Base-by-base conservation (phyloP, 2,329 filamentous ascomycete genomes). In the Mollisiaceae sp. region DNA sequence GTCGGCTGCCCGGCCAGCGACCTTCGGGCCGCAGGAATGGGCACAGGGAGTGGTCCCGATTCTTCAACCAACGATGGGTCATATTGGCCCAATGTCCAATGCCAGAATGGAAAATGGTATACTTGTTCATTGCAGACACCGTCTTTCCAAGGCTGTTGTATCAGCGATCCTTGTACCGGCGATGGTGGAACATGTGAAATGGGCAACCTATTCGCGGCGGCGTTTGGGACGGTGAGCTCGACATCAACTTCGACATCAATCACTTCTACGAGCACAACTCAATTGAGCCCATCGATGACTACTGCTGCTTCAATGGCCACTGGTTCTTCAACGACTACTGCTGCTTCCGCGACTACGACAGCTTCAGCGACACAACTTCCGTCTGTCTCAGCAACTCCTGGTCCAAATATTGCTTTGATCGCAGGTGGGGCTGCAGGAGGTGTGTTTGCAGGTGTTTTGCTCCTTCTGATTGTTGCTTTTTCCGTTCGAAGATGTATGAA, bases 401-500 rank as follows among this genome's bases (percentile, higher is more conserved):
- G 45, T 11, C n/a, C 45, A 14, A 50, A 50, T 27, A 11, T 50
- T 20, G 45, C 20, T 9, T 50, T 50, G 45, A 50, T 50, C 18
- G 45, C 45, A 24, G 45, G 45, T 24, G 45, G n/a, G 11, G 15
- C 45, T 22, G 45, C 45, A 2, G 45, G 45, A 2, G 45, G 45
- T 8, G 45, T 8, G 3, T 22, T 50, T 14, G 45, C 5, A 22
- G 45, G 45, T 18, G 9, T 50, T 4, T 14, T 50, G n/a, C n/a
- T 14, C 9, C 45, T 50, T 14, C 15, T 50, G 1, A 24, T 50
- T 20, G 14, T 50, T 14, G 45, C 45, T 1, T 50, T 50, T 20
- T 50, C 24, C 22, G n/a, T 50, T 1, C 45, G 45, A 50, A 50
- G 45, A 24, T 50, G 45, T 50, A 9, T 50, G 45, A 50, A 50